Percentiles rank a stretch among this genome's conserved stretches.
Conservation (phyloP, 441 rosid species). For the Populus hybrid region DNA sequence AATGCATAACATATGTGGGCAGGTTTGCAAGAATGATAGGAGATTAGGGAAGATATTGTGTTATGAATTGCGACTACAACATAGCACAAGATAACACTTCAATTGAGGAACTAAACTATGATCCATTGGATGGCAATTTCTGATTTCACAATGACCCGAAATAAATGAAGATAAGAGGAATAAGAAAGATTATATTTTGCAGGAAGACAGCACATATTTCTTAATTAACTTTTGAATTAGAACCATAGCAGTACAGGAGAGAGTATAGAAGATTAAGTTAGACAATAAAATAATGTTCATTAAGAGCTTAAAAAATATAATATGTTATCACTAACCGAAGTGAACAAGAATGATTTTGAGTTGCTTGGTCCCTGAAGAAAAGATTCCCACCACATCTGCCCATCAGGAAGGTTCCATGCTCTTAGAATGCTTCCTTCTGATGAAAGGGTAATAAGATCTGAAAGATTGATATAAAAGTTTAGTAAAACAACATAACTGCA, state of each 20-base stretch:
- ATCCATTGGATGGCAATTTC: not conserved
- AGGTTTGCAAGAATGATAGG: not conserved
- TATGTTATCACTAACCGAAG: constrained; percentile 50
- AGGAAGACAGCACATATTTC: not conserved
- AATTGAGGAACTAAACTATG: not conserved
- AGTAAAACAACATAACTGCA: not conserved
- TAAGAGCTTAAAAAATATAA: not conserved
- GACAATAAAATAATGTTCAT: not conserved
- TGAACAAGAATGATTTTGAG: constrained; percentile 59
- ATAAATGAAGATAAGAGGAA: not conserved
- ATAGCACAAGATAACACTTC: not conserved
- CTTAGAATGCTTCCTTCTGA: constrained; percentile 73
- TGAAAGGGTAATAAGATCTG: constrained; percentile 88
- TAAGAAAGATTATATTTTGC: not conserved
- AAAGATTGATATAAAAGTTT: constrained; percentile 16
- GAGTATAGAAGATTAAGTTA: not conserved
- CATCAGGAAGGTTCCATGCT: constrained; percentile 99
- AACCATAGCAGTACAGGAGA: not conserved
- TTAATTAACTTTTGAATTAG: not conserved
- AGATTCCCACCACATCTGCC: constrained; percentile 97
- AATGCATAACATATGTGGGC: not conserved
- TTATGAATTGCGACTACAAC: not conserved
- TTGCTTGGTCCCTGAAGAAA: constrained; percentile 50
- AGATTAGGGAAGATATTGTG: not conserved
- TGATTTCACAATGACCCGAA: not conserved